A percentile compares a stretch with the other conserved stretches of the same genome.
Conservation (phyloP, 2,329 filamentous ascomycete genomes). For the Colletotrichum magnum region DNA sequence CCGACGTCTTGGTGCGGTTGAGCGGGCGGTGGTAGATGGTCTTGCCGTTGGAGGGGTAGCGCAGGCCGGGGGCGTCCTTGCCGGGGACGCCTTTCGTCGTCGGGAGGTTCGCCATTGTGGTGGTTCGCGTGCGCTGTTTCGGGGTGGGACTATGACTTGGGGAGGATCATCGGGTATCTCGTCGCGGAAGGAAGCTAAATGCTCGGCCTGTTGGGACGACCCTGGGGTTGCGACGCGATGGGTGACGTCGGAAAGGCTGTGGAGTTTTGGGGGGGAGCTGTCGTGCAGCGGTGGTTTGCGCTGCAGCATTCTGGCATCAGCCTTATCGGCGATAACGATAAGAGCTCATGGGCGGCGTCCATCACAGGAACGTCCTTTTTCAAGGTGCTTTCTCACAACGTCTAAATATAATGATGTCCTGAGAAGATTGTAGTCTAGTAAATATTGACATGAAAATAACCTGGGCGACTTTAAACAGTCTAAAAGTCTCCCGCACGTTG, state of each 20-base stretch:
- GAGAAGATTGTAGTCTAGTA: not conserved
- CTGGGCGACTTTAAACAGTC: too few species aligned
- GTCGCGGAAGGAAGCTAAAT: not conserved
- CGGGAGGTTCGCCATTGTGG: conserved; percentile 66
- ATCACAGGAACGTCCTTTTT: not conserved
- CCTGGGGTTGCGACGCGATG: conserved; percentile 2
- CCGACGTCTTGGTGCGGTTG: conserved; percentile 88
- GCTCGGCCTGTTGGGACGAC: not conserved
- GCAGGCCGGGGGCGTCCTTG: conserved; percentile 75
- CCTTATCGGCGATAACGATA: conserved; percentile 40
- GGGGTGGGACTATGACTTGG: not conserved
- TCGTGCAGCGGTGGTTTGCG: not conserved
- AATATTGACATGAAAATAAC: not conserved
- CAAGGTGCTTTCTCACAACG: not conserved
- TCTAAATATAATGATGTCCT: too few species aligned
- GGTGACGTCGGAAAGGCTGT: conserved; percentile 29
- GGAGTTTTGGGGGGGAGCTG: conserved; percentile 13
- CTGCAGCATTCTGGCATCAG: conserved; percentile 3
- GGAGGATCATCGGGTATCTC: not conserved
- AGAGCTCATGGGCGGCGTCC: conserved; percentile 11
- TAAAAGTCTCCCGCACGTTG: too few species aligned
- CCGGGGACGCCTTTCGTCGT: conserved; percentile 58
- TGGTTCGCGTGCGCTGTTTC: too few species aligned
- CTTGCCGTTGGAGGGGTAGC: conserved; percentile 93
- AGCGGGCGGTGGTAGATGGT: conserved; percentile 98